phyloP scores from a whole-genome alignment of 1,284 basidiomycete genomes.

The Tilletia horrida region DNA sequence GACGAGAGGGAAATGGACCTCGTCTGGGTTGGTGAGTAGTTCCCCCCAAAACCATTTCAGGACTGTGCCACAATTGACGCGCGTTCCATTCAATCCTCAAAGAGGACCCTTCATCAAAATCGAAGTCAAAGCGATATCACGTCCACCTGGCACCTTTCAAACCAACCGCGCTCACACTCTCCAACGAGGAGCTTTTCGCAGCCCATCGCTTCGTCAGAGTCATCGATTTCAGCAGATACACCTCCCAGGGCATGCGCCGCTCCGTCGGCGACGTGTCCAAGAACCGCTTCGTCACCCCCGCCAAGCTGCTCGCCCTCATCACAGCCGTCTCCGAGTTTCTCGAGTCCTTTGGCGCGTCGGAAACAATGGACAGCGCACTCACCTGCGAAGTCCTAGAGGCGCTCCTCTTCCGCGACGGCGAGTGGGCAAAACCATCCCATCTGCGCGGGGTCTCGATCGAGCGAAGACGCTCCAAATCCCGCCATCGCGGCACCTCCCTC shows the following conservation, averaged over 20 bases:
- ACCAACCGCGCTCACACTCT: constrained; percentile 7
- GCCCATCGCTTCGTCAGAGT: constrained; percentile 44
- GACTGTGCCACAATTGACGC: no score
- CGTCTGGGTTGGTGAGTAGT: constrained; percentile 28
- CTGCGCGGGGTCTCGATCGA: constrained; percentile 50
- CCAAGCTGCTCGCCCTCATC: constrained; percentile 62
- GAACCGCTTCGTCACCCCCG: constrained; percentile 86
- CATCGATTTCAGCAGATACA: constrained; percentile 76
- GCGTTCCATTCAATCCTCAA: no score
- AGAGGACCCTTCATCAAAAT: constrained; percentile 32
- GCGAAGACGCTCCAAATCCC: constrained; percentile 21
- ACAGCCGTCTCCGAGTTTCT: constrained; percentile 43
- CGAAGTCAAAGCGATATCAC: constrained; percentile 33
- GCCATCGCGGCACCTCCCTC: constrained; percentile 11
- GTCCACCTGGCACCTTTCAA: constrained; percentile 23
- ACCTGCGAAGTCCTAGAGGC: constrained; percentile 50
- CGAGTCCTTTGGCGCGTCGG: constrained; percentile 49
- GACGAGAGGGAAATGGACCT: constrained; percentile 39
- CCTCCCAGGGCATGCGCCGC: constrained; percentile 88
- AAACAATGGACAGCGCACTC: constrained; percentile 52
- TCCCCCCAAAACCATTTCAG: no score
- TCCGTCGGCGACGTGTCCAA: constrained; percentile 84
- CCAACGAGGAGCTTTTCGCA: constrained; percentile 15
- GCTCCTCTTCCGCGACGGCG: constrained; percentile 50
- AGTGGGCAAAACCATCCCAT: constrained; percentile 37